These are phyloP conservation scores for Tetradesmus obliquus DNA, from an alignment of 139 green algal species.

Conservation along the genomic window DNA sequence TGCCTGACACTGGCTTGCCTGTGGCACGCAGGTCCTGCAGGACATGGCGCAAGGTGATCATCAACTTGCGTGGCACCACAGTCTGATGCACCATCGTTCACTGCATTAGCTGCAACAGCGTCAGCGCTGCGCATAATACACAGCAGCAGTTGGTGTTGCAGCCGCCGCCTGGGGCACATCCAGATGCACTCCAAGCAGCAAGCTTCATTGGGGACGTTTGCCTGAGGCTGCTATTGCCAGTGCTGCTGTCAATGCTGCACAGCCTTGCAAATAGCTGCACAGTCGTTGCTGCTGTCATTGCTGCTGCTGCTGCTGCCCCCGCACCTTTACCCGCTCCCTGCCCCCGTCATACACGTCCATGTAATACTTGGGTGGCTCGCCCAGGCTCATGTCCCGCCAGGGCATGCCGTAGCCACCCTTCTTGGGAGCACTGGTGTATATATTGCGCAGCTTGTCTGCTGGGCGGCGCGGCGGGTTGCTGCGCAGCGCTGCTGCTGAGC, in stretches of 20 bases:
- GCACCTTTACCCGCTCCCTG: slow-evolving; percentile 41
- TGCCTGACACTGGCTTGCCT: background rate
- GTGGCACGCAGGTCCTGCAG: slow-evolving; percentile 28
- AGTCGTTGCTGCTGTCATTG: background rate
- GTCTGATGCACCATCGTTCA: background rate
- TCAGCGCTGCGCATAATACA: no score
- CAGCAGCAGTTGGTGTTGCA: no score
- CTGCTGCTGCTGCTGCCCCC: background rate
- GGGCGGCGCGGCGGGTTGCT: background rate
- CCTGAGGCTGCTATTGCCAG: background rate
- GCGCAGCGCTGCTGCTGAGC: slow-evolving; percentile 26
- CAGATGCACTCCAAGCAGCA: no score
- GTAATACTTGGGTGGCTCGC: slow-evolving; percentile 45
- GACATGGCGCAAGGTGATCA: background rate
- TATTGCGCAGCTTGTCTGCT: slow-evolving; percentile 37
- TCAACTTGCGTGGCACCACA: background rate
- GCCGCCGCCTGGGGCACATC: no score
- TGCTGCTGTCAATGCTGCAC: background rate
- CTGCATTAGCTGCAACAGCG: no score
- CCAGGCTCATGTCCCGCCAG: slow-evolving; percentile 27
- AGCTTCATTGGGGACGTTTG: no score
- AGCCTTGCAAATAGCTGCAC: background rate
- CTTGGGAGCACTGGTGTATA: slow-evolving; percentile 42
- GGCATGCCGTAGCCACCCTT: slow-evolving; percentile 40
- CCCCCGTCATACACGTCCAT: slow-evolving; percentile 46